These are phyloP conservation scores for Isatis lusitanica DNA, from an alignment of 441 rosid species.

Conservation along the genomic window DNA sequence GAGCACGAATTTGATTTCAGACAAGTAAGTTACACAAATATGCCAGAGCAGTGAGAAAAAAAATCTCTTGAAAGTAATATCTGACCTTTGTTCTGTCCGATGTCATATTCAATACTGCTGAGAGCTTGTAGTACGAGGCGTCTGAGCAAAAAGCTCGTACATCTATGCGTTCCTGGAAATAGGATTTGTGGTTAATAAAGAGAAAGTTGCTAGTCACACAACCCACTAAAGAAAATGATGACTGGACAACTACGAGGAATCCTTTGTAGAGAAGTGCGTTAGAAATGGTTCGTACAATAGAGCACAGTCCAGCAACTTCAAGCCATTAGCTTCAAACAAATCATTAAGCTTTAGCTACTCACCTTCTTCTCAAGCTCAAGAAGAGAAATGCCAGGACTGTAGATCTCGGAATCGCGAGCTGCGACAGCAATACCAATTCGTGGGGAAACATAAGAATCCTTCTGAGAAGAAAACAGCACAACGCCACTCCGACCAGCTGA, in stretches of 20 bases:
- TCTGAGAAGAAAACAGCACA: conserved; percentile 70
- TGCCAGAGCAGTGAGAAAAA: conserved; percentile 4
- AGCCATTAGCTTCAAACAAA: conserved; percentile 9
- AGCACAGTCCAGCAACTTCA: conserved; percentile 10
- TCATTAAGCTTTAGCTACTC: conserved; percentile 21
- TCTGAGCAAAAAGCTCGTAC: conserved; percentile 81
- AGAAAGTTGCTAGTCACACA: conserved; percentile 15
- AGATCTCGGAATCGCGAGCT: conserved; percentile 72
- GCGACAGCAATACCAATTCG: conserved; percentile 91
- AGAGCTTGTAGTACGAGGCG: conserved; percentile 85
- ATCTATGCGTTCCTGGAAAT: conserved; percentile 87
- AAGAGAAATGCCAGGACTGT: conserved; percentile 94
- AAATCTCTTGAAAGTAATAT: conserved; percentile 19
- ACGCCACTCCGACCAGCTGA: conserved; percentile 78
- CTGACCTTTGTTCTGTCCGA: conserved; percentile 97
- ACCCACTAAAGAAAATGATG: conserved; percentile 16
- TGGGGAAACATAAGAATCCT: conserved; percentile 75
- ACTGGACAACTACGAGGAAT: conserved; percentile 13
- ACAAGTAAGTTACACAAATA: conserved; percentile 16
- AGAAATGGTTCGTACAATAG: conserved; percentile 5
- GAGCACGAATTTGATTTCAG: conserved; percentile 22
- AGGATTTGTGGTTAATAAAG: conserved; percentile 24
- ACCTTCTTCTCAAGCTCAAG: conserved; percentile 99
- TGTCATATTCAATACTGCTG: conserved; percentile 83
- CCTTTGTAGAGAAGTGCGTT: background rate